Evolutionary conservation across 305 asterid species (phyloP), one percentile per base, ranked within the genome.

Genomic region (Nicotiana rustica): DNA sequence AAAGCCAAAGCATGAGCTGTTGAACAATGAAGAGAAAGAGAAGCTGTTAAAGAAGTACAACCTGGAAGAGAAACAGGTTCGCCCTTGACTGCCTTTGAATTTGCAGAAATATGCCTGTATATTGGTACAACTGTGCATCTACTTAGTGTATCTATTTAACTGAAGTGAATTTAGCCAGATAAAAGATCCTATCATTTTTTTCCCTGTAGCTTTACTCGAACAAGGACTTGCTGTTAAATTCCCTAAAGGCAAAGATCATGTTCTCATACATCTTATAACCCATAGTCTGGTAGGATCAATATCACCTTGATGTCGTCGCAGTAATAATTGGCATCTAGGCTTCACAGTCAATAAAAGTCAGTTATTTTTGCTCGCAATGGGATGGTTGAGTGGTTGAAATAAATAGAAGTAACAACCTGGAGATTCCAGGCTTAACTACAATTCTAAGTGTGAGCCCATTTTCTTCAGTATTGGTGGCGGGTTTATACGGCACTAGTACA

Each of bases 61-160:
- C 86, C 80, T 95, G 87, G 91, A 89, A 60, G 99, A 92, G 89
- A 91, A 91, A 78, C 99, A 93, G 98, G 99, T 90, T 71, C 71
- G 91, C 62, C 17, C 19, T 79, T 21, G 25, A 77, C 52, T 6
- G n/a, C 59, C 35, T 49, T 25, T 47, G 65, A 75, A 75, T 75
- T 52, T 75, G 2, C 79, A 6, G 25, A 25, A 52, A 75, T 25
- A 52, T 75, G 21, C 10, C 17, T 75, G 44, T 52, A 25, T 49
- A 73, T 14, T 38, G 14, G 62, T 49, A 75, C 41, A 73, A 47
- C 19, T 73, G 41, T 21, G 2, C n/a, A 73, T 49, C 64, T 49
- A 21, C 9, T 25, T 49, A 25, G 29, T 7, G 21, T 15, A 47
- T 71, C 61, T 71, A 15, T 7, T 29, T 49, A 25, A 7, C 41